Percentiles rank a stretch among this genome's conserved stretches.
phyloP scores from a whole-genome alignment of 257 asterid genomes.

The Rauvolfia tetraphylla region DNA sequence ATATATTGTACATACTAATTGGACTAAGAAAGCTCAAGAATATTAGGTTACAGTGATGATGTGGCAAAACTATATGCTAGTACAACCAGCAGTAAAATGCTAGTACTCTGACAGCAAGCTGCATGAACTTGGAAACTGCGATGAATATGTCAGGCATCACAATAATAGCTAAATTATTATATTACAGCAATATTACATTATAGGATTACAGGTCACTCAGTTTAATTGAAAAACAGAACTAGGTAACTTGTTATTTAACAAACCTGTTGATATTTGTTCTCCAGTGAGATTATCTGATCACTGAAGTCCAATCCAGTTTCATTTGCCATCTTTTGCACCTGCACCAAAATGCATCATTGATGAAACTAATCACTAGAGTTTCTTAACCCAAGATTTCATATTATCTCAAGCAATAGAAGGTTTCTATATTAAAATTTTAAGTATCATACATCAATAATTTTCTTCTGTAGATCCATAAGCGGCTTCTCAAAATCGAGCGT shows the following conservation, averaged over 20 bases:
- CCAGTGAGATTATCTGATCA: constrained; percentile 68
- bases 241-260: constrained; percentile 13
- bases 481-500: constrained; percentile 92
- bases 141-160: neutral
- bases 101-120: neutral
- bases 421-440: neutral
- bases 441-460: constrained; percentile 60
- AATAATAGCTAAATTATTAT: neutral
- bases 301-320: constrained; percentile 90
- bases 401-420: constrained; percentile 1
- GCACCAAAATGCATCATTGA: constrained; percentile 22
- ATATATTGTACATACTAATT: neutral
- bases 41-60: neutral
- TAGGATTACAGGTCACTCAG: neutral
- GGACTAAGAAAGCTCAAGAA: neutral
- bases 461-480: constrained; percentile 71
- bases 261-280: constrained; percentile 87
- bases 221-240: neutral
- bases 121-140: neutral
- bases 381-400: neutral
- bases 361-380: neutral
- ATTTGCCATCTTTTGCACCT: constrained; percentile 91
- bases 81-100: neutral
- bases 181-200: neutral
- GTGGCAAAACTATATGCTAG: neutral